Evolutionary conservation across 768 basidiomycete species (phyloP).

Genomic region (Macrolepiota fuliginosa): DNA sequence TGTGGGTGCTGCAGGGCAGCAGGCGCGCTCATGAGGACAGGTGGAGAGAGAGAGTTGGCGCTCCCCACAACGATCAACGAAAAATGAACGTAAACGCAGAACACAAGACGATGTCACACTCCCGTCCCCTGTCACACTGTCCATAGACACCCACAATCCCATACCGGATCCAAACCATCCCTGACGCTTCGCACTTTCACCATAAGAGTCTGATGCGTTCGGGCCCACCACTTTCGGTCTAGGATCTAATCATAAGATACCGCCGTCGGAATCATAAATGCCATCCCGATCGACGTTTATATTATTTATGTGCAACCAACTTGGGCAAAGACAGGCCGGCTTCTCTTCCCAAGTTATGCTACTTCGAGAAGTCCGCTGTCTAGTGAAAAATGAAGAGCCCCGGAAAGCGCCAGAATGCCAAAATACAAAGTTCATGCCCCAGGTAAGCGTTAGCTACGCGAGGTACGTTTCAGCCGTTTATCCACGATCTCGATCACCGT

Average conservation of each 20-base stretch:
- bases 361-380: slow-evolving; percentile 59
- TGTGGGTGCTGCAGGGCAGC: slow-evolving; percentile 13
- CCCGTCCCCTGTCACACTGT: slow-evolving; percentile 5
- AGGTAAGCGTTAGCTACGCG: slow-evolving; percentile 56
- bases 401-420: slow-evolving; percentile 65
- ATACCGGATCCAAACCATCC: neutral
- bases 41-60: neutral
- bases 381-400: slow-evolving; percentile 57
- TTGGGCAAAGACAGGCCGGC: neutral
- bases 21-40: slow-evolving; percentile 12
- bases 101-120: slow-evolving; percentile 6
- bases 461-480: neutral
- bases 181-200: neutral
- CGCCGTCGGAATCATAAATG: neutral
- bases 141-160: slow-evolving; percentile 7
- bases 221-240: neutral
- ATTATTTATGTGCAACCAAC: neutral
- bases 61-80: slow-evolving; percentile 23
- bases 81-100: slow-evolving; percentile 25
- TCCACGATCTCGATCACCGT: neutral
- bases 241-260: neutral
- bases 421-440: slow-evolving; percentile 89
- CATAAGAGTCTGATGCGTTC: no score
- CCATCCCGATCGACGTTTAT: neutral
- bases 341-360: slow-evolving; percentile 18